A percentile compares a stretch with the other conserved stretches of the same genome.
phyloP scores from a whole-genome alignment of 441 rosid genomes.

The Eruca vesicaria region DNA sequence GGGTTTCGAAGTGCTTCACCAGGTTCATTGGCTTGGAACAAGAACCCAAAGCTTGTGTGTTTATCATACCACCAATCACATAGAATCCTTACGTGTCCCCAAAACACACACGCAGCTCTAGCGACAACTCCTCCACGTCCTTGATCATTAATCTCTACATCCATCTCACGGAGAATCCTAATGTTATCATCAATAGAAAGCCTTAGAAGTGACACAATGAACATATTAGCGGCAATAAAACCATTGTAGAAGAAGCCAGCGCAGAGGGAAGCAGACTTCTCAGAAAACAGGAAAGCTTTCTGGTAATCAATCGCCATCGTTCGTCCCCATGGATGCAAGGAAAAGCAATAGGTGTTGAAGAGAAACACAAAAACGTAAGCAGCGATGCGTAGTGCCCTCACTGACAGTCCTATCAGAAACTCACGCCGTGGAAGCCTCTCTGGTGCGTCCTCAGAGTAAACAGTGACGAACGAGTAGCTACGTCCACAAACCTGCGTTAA shows the following conservation, averaged over 20 bases:
- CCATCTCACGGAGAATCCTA: not conserved
- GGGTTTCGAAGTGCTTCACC: not conserved
- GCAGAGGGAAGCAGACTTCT: not conserved
- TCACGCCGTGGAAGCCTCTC: constrained; percentile 9
- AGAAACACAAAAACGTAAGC: not conserved
- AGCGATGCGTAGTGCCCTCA: not conserved
- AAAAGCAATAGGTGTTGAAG: not conserved
- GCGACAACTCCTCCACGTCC: not conserved
- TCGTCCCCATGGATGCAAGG: not conserved
- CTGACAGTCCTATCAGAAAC: not conserved
- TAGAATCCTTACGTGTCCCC: not conserved
- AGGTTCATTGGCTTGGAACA: not conserved
- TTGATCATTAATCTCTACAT: not conserved
- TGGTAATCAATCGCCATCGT: not conserved
- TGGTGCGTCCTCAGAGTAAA: constrained; percentile 22
- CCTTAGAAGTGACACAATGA: not conserved
- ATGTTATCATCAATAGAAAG: not conserved
- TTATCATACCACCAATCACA: constrained; percentile 1
- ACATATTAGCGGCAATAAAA: not conserved
- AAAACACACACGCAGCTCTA: not conserved
- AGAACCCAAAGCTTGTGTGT: not conserved
- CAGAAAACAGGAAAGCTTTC: not conserved
- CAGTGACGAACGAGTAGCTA: constrained; percentile 19
- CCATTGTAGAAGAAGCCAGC: not conserved
- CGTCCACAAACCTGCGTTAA: not conserved